Conservation (phyloP, 305 asterid species). For the Fraxinus albicans region DNA sequence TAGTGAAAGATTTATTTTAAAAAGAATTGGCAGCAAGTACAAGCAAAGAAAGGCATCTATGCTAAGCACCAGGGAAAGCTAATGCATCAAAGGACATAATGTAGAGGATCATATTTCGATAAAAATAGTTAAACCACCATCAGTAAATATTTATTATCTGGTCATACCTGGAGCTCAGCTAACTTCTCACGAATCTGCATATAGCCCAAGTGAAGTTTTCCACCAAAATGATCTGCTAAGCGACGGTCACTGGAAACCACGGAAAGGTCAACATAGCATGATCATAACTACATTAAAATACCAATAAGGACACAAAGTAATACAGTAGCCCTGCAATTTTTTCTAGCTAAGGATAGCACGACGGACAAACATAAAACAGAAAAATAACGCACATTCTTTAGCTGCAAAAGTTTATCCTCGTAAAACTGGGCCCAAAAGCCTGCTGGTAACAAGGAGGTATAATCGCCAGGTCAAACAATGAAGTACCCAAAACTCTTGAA, state of each 20-base stretch:
- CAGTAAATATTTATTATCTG: conserved; percentile 1
- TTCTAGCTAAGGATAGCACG: conserved; percentile 57
- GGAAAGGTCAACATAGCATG: conserved; percentile 18
- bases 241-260: conserved; percentile 82
- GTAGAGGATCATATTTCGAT: conserved; percentile 2
- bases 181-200: conserved; percentile 90
- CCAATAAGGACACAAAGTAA: conserved; percentile 6
- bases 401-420: conserved; percentile 96
- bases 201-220: conserved; percentile 87
- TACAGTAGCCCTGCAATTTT: conserved; percentile 30
- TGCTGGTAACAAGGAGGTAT: conserved; percentile 95
- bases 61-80: conserved; percentile 8
- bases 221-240: conserved; percentile 92
- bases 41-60: conserved; percentile 13
- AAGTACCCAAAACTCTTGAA: conserved; percentile 49
- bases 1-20: conserved; percentile 10
- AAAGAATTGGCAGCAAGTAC: conserved; percentile 16
- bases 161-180: conserved; percentile 76
- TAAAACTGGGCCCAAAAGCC: conserved; percentile 98
- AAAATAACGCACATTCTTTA: conserved; percentile 94
- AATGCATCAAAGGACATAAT: not conserved
- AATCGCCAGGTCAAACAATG: conserved; percentile 77
- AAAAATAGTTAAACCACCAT: not conserved
- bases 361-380: conserved; percentile 64
- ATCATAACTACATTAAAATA: conserved; percentile 26